These are phyloP conservation scores for Pholiota adiposa DNA, from an alignment of 1,284 basidiomycete genomes.

Conservation along the genomic window DNA sequence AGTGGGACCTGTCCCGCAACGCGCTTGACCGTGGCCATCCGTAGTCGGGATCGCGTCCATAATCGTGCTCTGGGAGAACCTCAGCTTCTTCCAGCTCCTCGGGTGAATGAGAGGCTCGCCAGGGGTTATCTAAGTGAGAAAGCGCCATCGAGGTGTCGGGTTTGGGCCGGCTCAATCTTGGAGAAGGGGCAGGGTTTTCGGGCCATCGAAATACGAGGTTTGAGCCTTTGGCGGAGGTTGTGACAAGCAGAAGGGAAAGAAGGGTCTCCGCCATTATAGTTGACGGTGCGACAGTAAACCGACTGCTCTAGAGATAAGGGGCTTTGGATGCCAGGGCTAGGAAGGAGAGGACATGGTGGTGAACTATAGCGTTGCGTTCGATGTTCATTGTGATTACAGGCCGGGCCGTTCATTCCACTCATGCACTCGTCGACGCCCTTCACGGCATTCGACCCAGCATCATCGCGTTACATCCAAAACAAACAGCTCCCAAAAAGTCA, in stretches of 20 bases:
- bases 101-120: slow-evolving; percentile 62
- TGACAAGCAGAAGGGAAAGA: slow-evolving; percentile 74
- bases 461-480: no score
- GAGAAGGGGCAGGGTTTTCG: slow-evolving; percentile 56
- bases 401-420: no score
- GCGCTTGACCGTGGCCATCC: slow-evolving; percentile 57
- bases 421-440: no score
- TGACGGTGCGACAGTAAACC: no score
- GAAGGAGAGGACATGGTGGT: no score
- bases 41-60: slow-evolving; percentile 49
- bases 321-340: no score
- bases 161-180: slow-evolving; percentile 65
- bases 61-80: slow-evolving; percentile 21
- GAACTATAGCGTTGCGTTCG: no score
- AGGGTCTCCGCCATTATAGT: slow-evolving; percentile 69
- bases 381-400: no score
- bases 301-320: no score
- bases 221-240: slow-evolving; percentile 75
- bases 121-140: slow-evolving; percentile 68
- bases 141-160: slow-evolving; percentile 50
- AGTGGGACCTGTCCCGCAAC: slow-evolving; percentile 41
- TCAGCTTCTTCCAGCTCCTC: slow-evolving; percentile 32
- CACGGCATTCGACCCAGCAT: no score
- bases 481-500: no score
- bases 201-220: slow-evolving; percentile 80